These are phyloP conservation scores for Cytidiella melzeri DNA, from an alignment of 768 basidiomycete species.

Conservation along the genomic window DNA sequence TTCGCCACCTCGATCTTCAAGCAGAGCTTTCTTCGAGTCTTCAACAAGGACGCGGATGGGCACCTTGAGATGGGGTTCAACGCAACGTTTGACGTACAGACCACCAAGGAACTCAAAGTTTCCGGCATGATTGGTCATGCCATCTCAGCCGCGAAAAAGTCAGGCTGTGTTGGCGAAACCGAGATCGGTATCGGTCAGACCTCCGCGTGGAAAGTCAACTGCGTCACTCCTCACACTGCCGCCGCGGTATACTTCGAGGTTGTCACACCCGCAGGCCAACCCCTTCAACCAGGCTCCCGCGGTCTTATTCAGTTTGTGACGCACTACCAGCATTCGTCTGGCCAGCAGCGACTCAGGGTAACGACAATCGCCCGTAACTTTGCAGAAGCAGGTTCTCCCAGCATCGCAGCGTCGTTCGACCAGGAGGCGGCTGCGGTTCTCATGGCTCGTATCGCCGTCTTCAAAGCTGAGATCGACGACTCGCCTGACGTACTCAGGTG, in stretches of 20 bases:
- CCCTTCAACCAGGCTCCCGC: constrained; percentile 80
- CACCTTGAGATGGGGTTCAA: constrained; percentile 97
- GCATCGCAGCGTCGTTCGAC: constrained; percentile 91
- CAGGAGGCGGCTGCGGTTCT: constrained; percentile 97
- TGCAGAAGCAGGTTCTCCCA: constrained; percentile 93
- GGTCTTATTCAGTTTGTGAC: constrained; percentile 98
- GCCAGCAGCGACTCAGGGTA: constrained; percentile 93
- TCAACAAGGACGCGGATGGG: constrained; percentile 90
- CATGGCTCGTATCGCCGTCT: constrained; percentile 98
- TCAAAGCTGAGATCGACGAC: constrained; percentile 99
- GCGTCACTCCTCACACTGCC: constrained; percentile 80
- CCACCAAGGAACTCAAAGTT: constrained; percentile 97
- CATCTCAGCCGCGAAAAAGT: constrained; percentile 96
- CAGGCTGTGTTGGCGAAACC: constrained; percentile 93
- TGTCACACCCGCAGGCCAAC: constrained; percentile 93
- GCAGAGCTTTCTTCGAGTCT: constrained; percentile 90
- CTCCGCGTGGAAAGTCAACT: constrained; percentile 96
- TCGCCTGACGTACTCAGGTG: constrained; percentile 93
- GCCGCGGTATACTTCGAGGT: constrained; percentile 97
- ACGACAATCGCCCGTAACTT: constrained; percentile 97
- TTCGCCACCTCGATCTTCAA: constrained; percentile 99
- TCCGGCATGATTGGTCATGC: constrained; percentile 97
- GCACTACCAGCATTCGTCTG: constrained; percentile 95
- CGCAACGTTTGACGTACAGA: constrained; percentile 98
- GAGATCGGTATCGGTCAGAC: constrained; percentile 99